Percentiles rank a stretch among this genome's conserved stretches.
Evolutionary conservation across 2,329 filamentous ascomycete species (phyloP).

Genomic region (Verticillium longisporum): DNA sequence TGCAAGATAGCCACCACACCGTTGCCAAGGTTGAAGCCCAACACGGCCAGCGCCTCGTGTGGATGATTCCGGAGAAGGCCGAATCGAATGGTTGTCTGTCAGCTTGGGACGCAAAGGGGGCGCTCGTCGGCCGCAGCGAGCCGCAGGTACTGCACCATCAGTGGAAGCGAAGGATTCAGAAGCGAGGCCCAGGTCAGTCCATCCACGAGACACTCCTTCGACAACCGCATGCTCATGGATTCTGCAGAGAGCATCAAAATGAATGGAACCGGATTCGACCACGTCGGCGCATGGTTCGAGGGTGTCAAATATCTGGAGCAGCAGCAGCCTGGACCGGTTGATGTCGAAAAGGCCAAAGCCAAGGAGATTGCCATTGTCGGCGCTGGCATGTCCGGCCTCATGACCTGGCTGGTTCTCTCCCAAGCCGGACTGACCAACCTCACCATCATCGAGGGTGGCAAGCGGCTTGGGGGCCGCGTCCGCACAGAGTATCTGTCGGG

Average conservation of each 20-base stretch:
- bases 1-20: slow-evolving; percentile 12
- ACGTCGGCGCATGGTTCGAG: slow-evolving; percentile 57
- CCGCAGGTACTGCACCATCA: slow-evolving; percentile 21
- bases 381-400: slow-evolving; percentile 59
- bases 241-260: slow-evolving; percentile 30
- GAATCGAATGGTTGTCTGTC: slow-evolving; percentile 28
- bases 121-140: slow-evolving; percentile 26
- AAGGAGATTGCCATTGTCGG: slow-evolving; percentile 58
- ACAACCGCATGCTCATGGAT: slow-evolving; percentile 11
- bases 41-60: slow-evolving; percentile 16
- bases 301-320: slow-evolving; percentile 53
- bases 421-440: slow-evolving; percentile 51
- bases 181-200: slow-evolving; percentile 7
- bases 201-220: neutral
- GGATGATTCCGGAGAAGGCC: slow-evolving; percentile 15
- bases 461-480: slow-evolving; percentile 56
- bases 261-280: slow-evolving; percentile 41
- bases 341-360: slow-evolving; percentile 46
- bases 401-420: slow-evolving; percentile 46
- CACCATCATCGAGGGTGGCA: slow-evolving; percentile 53
- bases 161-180: slow-evolving; percentile 15
- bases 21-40: slow-evolving; percentile 10
- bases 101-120: slow-evolving; percentile 24
- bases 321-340: slow-evolving; percentile 45
- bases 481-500: slow-evolving; percentile 56